Evolutionary conservation across 1,284 basidiomycete genomes (phyloP), one percentile per base, ranked within the genome.

Genomic region (Trametes pubescens): DNA sequence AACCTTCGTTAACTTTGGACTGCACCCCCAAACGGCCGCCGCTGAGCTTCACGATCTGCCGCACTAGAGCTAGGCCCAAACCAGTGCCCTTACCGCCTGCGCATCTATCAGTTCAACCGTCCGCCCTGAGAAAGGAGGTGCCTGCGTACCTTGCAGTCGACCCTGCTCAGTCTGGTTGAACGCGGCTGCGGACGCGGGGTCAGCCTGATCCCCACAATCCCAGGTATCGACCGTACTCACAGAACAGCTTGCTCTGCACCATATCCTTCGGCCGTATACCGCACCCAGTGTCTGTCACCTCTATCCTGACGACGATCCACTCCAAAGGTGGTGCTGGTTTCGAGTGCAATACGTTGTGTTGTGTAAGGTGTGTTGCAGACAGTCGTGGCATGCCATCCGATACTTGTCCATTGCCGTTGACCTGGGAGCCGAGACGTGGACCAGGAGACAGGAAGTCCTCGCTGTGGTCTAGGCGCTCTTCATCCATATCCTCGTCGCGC

Each of bases 31-130:
- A 79, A 24, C 93, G 84, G 7, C 94, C 95, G 10, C 91, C 89
- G 59, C 86, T 90, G 37, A 94, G 81, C 76, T 91, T 93, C 67
- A 97, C 92, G 62, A 97, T 96, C 73, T 94, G 93, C 44, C 93
- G 84, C n/a, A 96, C 93, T 22, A 96, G 84, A 1, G 94, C 94
- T 22, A 96, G 77, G 14, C 94, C 95, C n/a, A 96, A 80, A 2
- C 94, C 94, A 0, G 92, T 94, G 2, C 94, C 94, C 78, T 95
- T 95, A 10, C 92, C 93, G 65, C 92, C 59, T 61, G 37, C 14
- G 16, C 16, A 32, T 10, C 7, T 9, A 11, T 37, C 21, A 29
- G 11, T 85, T 80, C 62, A 4, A 4, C 13, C 4, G 18, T 2
- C 11, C 4, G 3, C 13, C 14, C 9, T 22, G 24, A 32, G 51